Percentiles rank a stretch among this genome's conserved stretches.
Conservation (phyloP, 768 basidiomycete species). For the Austroboletus eburneus region DNA sequence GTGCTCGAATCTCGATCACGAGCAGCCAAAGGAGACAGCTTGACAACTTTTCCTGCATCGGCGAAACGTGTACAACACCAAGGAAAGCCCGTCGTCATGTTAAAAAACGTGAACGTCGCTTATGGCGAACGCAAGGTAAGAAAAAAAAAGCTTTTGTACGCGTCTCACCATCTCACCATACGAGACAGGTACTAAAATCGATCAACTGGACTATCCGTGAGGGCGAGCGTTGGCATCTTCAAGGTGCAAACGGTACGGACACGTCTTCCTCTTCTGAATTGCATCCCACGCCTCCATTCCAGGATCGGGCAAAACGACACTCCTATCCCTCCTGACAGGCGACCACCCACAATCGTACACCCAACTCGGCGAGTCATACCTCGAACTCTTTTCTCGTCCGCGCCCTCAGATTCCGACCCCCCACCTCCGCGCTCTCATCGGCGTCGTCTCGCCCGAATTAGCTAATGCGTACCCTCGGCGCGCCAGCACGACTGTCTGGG, state of each 20-base stretch:
- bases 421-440: constrained; percentile 60
- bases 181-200: constrained; percentile 60
- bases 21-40: neutral
- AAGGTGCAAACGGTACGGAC: too few relatives aligned
- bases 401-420: too few relatives aligned
- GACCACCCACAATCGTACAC: constrained; percentile 95
- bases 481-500: constrained; percentile 62
- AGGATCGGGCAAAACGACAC: constrained; percentile 95
- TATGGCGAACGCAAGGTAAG: constrained; percentile 63
- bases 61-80: constrained; percentile 2
- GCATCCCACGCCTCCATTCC: neutral
- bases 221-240: too few relatives aligned
- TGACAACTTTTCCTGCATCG: neutral
- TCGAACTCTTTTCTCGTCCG: constrained; percentile 58
- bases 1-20: constrained; percentile 31
- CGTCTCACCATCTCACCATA: neutral
- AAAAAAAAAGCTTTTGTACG: too few relatives aligned
- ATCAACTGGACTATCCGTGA: constrained; percentile 85
- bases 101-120: constrained; percentile 63
- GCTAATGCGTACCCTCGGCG: constrained; percentile 86
- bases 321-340: constrained; percentile 84
- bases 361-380: constrained; percentile 43
- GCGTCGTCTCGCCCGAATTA: constrained; percentile 85
- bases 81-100: constrained; percentile 48
- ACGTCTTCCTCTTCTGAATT: too few relatives aligned